Base-by-base conservation (phyloP, 441 rosid species). In the Populus hybrid region DNA sequence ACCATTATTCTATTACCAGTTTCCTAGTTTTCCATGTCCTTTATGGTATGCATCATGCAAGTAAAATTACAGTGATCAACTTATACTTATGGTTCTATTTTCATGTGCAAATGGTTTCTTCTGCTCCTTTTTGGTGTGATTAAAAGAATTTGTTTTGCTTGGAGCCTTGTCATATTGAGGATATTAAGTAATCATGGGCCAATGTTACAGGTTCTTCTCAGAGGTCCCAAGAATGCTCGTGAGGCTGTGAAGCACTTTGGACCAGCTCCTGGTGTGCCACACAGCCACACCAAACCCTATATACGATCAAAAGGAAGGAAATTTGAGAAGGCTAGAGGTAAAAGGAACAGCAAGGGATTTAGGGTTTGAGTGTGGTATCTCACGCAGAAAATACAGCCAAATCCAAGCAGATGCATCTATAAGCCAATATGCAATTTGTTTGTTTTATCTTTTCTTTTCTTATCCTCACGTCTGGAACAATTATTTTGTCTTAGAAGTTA, bases 201-300 rank as follows among this genome's bases (percentile, higher is more conserved):
- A 59, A 70, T 71, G 40, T 20, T 73, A 66, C 88, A 95, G 99
- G 82, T 90, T 84, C 98, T 95, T 72, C 94, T 95, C 10, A 87
- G 99, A 84, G 99, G 99, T 73, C 98, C 98, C 3, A 95, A 93
- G 97, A 95, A 92, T n/a, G 81, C 90, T 7, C 97, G 99, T 71
- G 99, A 95, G 76, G 98, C 99, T 23, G 99, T 91, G 75, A 95
- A 92, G 85, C 99, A 95, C 85, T 95, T 95, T 11, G 98, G 99
- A 6, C 95, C 91, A 10, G 97, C 99, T 69, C 98, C 99, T 73
- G 97, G 98, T 82, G 98, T 95, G 50, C 99, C 99, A 12, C 92
- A 88, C 89, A 95, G 98, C 84, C 90, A 88, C 81, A 78, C 94
- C 38, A 95, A 93, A 82, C 99, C 99, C 4, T 95, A 92, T 57